phyloP scores from a whole-genome alignment of 352 stramenopile genomes.

The Phytophthora sp. region DNA sequence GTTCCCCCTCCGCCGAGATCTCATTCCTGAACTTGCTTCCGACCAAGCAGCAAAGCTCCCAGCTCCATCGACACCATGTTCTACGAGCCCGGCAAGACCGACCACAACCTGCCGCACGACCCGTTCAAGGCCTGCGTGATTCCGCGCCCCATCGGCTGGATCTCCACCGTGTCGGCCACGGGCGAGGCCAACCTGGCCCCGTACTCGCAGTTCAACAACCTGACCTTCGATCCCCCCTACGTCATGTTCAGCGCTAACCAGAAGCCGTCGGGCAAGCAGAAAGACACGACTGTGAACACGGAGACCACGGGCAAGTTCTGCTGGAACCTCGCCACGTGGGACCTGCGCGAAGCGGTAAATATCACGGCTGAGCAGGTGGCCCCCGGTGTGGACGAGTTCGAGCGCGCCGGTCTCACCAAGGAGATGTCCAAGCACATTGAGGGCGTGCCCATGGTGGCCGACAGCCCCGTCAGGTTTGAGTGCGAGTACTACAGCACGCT shows the following conservation, averaged over 20 bases:
- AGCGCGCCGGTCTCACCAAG: slow-evolving; percentile 32
- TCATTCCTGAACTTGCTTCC: slow-evolving; percentile 22
- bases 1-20: background rate
- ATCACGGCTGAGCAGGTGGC: slow-evolving; percentile 35
- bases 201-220: slow-evolving; percentile 43
- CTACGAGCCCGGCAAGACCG: slow-evolving; percentile 38
- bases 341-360: slow-evolving; percentile 33
- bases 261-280: slow-evolving; percentile 33
- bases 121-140: slow-evolving; percentile 40
- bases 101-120: slow-evolving; percentile 39
- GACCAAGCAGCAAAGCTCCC: background rate
- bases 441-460: slow-evolving; percentile 38
- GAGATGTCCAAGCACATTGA: slow-evolving; percentile 31
- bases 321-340: slow-evolving; percentile 36
- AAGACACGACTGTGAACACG: slow-evolving; percentile 35
- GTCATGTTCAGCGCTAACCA: slow-evolving; percentile 45
- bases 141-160: slow-evolving; percentile 35
- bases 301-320: slow-evolving; percentile 37
- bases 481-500: slow-evolving; percentile 44
- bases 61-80: slow-evolving; percentile 13
- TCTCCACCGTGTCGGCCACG: slow-evolving; percentile 32
- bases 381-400: slow-evolving; percentile 34
- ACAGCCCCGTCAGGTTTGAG: slow-evolving; percentile 40
- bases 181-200: slow-evolving; percentile 30
- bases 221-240: slow-evolving; percentile 37